Evolutionary conservation across 2,329 filamentous ascomycete genomes (phyloP).

Genomic region (Alternaria hordeiaustralica): DNA sequence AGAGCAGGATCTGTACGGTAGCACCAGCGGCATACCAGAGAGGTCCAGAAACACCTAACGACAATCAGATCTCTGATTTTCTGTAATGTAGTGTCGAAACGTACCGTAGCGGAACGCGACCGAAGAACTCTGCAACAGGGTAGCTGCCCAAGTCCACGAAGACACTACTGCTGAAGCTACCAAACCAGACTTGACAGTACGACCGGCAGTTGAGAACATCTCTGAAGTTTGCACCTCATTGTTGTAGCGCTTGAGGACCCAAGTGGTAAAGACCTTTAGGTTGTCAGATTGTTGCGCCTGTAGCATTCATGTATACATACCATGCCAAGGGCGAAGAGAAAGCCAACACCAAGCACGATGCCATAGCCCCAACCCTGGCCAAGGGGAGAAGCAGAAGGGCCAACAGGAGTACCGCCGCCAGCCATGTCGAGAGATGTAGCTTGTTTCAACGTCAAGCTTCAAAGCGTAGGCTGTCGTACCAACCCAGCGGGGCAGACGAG

Average conservation of each 20-base stretch:
- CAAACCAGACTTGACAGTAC: slow-evolving; percentile 41
- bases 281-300: background rate
- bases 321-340: slow-evolving; percentile 40
- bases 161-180: slow-evolving; percentile 40
- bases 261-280: slow-evolving; percentile 33
- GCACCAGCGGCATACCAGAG: slow-evolving; percentile 45
- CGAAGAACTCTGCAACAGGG: slow-evolving; percentile 37
- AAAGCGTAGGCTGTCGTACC: background rate
- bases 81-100: background rate
- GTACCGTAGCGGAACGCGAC: slow-evolving; percentile 44
- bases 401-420: slow-evolving; percentile 33
- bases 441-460: slow-evolving; percentile 8
- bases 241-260: slow-evolving; percentile 40
- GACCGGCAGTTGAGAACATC: slow-evolving; percentile 41
- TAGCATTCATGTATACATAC: slow-evolving; percentile 4
- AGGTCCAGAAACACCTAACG: slow-evolving; percentile 36
- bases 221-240: slow-evolving; percentile 41
- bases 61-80: background rate
- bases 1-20: slow-evolving; percentile 42
- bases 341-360: slow-evolving; percentile 41
- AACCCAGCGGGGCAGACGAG: slow-evolving; percentile 4
- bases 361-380: slow-evolving; percentile 44
- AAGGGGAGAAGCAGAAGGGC: slow-evolving; percentile 32
- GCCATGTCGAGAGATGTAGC: slow-evolving; percentile 24
- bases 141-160: slow-evolving; percentile 42